Base-by-base conservation (phyloP, 2,329 filamentous ascomycete species). In the Emydomyces testavorans region DNA sequence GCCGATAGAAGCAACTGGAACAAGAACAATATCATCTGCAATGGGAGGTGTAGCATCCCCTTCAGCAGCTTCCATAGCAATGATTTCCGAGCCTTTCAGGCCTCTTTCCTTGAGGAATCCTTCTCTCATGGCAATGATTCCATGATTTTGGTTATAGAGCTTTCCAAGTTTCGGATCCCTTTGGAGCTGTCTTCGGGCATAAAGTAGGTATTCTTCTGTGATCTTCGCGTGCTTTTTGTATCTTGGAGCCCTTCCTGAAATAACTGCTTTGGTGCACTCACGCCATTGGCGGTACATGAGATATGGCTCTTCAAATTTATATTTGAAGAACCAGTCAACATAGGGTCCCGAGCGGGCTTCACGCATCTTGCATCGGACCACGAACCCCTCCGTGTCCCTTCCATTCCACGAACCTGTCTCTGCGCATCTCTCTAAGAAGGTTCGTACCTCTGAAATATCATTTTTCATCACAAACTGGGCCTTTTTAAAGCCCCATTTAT, bases 241-340 rank as follows among this genome's bases (percentile, higher is more conserved):
- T 54, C 76, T 83, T 8, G 89, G 86, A 32, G 78, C 68, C 57
- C 78, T 83, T 11, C 83, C 83, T 1, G 75, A 61, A 56, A 98
- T 95, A 49, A 96, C 67, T 4, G 85, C 77, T 65, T 94, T 96
- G 35, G 92, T 98, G 62, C 85, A 94, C 69, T 98, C 92, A 53
- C 92, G 82, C 92, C 92, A 98, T 69, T 98, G 92, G 20, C 92
- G 81, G 68, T 96, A 98, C 87, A 98, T 93, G 52, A 98, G 71
- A 62, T 98, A 98, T 0, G 92, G 92, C 68, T 98, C 92, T 61
- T 98, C 92, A 52, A 98, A 98, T 70, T 98, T 98, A 77, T 89
- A 98, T 68, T 98, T 98, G 80, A 98, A 98, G 68, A 98, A 98
- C 92, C 92, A 98, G 64, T 98, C 89, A n/a, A 77, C 70, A 63